Evolutionary conservation across 805 yeast species (phyloP).

Genomic region (Cyberlindnera saturnus): DNA sequence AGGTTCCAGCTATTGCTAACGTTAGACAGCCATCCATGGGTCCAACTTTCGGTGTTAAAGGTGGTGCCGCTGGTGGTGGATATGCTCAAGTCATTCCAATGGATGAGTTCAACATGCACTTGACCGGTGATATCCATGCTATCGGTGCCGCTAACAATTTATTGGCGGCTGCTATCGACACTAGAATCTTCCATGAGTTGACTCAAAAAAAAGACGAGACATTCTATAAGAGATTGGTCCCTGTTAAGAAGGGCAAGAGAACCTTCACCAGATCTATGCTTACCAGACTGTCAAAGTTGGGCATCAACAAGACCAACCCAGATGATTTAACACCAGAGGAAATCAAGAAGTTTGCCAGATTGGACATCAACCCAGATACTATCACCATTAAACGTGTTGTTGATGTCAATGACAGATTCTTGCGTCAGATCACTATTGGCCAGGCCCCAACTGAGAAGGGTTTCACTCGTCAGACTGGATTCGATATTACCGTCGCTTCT

Average conservation of each 20-base stretch:
- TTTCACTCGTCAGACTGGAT: constrained; percentile 65
- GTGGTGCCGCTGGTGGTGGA: constrained; percentile 92
- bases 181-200: constrained; percentile 77
- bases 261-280: constrained; percentile 63
- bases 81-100: constrained; percentile 83
- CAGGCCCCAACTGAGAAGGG: constrained; percentile 81
- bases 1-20: constrained; percentile 66
- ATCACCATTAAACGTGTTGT: constrained; percentile 82
- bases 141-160: constrained; percentile 77
- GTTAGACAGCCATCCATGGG: constrained; percentile 89
- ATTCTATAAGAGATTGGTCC: constrained; percentile 69
- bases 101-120: constrained; percentile 85
- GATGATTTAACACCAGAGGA: constrained; percentile 69
- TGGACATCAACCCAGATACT: constrained; percentile 72
- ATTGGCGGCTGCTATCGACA: constrained; percentile 80
- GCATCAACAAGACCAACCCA: constrained; percentile 65
- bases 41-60: constrained; percentile 82
- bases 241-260: constrained; percentile 66
- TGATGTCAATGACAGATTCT: constrained; percentile 76
- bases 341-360: constrained; percentile 53
- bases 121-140: constrained; percentile 84
- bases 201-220: constrained; percentile 69
- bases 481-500: constrained; percentile 80
- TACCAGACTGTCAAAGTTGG: constrained; percentile 59
- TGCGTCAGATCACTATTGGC: constrained; percentile 74